Percentiles rank a stretch among this genome's conserved stretches.
phyloP scores from a whole-genome alignment of 139 green algal genomes.

The Pleodorina starrii region DNA sequence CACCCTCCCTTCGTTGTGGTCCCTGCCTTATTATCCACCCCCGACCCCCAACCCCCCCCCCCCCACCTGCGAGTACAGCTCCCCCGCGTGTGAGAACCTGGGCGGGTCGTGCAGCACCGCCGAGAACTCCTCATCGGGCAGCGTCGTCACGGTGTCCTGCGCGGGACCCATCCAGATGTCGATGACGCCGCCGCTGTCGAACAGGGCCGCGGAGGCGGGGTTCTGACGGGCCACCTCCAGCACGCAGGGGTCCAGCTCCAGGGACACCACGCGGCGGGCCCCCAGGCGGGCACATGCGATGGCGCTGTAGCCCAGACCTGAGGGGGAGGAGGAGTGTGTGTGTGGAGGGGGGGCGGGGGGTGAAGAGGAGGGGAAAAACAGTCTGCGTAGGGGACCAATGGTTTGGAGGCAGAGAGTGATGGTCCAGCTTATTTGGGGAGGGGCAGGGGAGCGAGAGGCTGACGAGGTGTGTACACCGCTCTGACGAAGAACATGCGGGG shows the following conservation, averaged over 20 bases:
- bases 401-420: no score
- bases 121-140: conserved; percentile 21
- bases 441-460: no score
- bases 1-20: no score
- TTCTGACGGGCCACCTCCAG: conserved; percentile 51
- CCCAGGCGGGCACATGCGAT: conserved; percentile 24
- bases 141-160: background rate
- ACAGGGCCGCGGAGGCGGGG: conserved; percentile 22
- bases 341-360: background rate
- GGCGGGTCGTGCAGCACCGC: conserved; percentile 41
- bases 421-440: no score
- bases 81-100: conserved; percentile 21
- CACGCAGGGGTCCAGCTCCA: conserved; percentile 40
- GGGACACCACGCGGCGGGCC: conserved; percentile 25
- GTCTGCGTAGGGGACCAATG: no score
- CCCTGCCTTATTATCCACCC: no score
- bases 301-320: conserved; percentile 50
- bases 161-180: conserved; percentile 19
- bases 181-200: conserved; percentile 9
- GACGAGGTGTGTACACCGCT: no score
- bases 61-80: conserved; percentile 20
- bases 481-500: no score
- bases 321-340: background rate
- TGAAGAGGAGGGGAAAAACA: background rate
- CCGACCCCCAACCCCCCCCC: no score